A percentile compares a stretch with the other conserved stretches of the same genome.
Conservation (phyloP, 2,329 filamentous ascomycete species). For the Scytalidium lignicola region DNA sequence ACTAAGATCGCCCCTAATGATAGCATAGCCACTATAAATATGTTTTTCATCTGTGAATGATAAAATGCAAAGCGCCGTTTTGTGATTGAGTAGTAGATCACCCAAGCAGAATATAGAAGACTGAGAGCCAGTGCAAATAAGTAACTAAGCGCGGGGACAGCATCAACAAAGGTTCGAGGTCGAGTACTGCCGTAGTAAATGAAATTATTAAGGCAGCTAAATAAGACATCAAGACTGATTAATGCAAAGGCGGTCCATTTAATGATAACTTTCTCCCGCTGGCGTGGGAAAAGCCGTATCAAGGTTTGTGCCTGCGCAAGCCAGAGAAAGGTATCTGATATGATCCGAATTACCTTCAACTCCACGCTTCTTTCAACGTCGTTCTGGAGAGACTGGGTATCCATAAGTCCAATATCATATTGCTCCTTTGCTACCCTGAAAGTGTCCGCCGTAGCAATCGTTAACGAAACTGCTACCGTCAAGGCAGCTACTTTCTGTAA, state of each 20-base stretch:
- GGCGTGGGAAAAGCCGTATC: conserved; percentile 90
- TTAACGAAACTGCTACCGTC: conserved; percentile 77
- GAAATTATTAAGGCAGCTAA: conserved; percentile 89
- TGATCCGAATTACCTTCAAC: conserved; percentile 83
- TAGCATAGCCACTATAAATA: conserved; percentile 60
- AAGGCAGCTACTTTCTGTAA: conserved; percentile 78
- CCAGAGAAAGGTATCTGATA: conserved; percentile 96
- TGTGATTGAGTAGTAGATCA: conserved; percentile 67
- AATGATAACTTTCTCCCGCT: conserved; percentile 96
- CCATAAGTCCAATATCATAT: conserved; percentile 73
- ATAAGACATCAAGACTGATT: conserved; percentile 84
- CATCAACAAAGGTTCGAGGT: conserved; percentile 76
- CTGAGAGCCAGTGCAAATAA: conserved; percentile 67
- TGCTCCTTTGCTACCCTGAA: conserved; percentile 79
- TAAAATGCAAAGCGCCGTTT: conserved; percentile 69
- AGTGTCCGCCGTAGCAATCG: conserved; percentile 88
- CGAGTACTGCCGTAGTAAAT: conserved; percentile 52
- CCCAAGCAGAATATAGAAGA: conserved; percentile 68
- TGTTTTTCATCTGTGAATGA: conserved; percentile 67
- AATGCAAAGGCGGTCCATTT: conserved; percentile 97
- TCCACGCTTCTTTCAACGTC: conserved; percentile 80
- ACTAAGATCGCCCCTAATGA: conserved; percentile 62
- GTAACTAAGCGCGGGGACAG: conserved; percentile 75
- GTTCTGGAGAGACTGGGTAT: conserved; percentile 69
- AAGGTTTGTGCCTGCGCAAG: conserved; percentile 95